Evolutionary conservation across 805 yeast genomes (phyloP).

Genomic region (Tetrapisispora phaffii): DNA sequence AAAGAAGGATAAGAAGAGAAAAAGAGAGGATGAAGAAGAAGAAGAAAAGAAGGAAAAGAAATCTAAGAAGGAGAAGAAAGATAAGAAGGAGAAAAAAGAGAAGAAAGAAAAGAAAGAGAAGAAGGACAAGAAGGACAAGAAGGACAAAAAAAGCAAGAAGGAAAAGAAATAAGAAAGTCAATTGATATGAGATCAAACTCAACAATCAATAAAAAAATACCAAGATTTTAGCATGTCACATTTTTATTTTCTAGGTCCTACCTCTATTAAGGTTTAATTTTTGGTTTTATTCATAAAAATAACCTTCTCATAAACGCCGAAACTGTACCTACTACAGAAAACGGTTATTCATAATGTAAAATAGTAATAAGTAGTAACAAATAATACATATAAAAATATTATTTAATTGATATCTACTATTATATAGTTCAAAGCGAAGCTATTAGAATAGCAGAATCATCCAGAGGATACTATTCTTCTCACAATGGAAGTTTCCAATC

Average conservation of each 20-base stretch:
- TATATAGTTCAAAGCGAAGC: too few species aligned
- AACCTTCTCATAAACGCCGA: neutral
- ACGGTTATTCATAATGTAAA: conserved; percentile 1
- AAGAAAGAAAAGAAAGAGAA: conserved; percentile 3
- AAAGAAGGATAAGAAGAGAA: conserved; percentile 18
- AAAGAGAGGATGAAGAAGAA: conserved; percentile 1
- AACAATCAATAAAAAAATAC: neutral
- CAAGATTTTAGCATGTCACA: neutral
- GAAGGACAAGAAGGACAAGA: conserved; percentile 2
- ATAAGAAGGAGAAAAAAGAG: conserved; percentile 2
- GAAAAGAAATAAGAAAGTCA: conserved; percentile 1
- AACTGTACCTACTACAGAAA: neutral
- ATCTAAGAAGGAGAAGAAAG: conserved; percentile 2
- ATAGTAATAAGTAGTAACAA: conserved; percentile 1
- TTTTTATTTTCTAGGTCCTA: neutral
- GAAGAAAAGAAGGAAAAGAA: conserved; percentile 1
- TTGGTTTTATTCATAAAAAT: neutral
- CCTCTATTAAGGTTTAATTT: neutral
- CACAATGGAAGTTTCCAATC: too few species aligned
- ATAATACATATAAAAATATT: neutral
- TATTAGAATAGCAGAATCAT: too few species aligned
- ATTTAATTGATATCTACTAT: too few species aligned
- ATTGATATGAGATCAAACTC: neutral
- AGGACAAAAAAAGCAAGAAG: neutral
- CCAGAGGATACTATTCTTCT: too few species aligned